Evolutionary conservation across 257 asterid species (phyloP).

Genomic region (Sherardia arvensis): DNA sequence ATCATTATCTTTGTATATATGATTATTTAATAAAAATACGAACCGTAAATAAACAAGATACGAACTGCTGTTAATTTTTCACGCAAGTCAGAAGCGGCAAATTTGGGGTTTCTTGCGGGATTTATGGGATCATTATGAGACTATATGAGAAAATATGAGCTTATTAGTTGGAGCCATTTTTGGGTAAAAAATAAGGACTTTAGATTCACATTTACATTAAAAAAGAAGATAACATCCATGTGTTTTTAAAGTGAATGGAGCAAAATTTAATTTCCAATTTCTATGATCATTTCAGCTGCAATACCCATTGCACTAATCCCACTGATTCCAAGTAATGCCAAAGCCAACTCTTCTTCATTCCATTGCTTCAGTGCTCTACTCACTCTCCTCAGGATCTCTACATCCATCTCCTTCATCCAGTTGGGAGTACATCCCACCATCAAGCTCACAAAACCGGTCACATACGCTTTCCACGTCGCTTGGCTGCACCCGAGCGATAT

Average conservation of each 20-base stretch:
- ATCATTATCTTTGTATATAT: too few species aligned
- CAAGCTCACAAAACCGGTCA: slow-evolving; percentile 63
- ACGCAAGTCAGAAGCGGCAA: too few species aligned
- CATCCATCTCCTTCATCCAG: slow-evolving; percentile 83
- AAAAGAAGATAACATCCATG: too few species aligned
- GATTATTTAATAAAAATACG: too few species aligned
- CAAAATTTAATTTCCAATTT: slow-evolving; percentile 28
- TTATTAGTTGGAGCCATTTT: too few species aligned
- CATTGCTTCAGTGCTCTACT: slow-evolving; percentile 68
- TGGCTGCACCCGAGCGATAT: slow-evolving; percentile 74
- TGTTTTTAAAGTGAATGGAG: not conserved
- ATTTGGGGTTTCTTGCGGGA: too few species aligned
- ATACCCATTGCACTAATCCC: slow-evolving; percentile 80
- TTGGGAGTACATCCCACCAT: slow-evolving; percentile 76
- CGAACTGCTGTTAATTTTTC: too few species aligned
- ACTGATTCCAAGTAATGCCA: slow-evolving; percentile 62
- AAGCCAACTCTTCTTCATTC: slow-evolving; percentile 80
- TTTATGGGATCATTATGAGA: too few species aligned
- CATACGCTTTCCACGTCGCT: slow-evolving; percentile 77
- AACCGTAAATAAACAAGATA: too few species aligned
- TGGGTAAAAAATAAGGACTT: too few species aligned
- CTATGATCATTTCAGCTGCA: slow-evolving; percentile 87
- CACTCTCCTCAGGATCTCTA: slow-evolving; percentile 58
- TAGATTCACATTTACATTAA: too few species aligned
- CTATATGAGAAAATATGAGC: too few species aligned